Base-by-base conservation (phyloP, 345 rosid species). In the Populus tremula region DNA sequence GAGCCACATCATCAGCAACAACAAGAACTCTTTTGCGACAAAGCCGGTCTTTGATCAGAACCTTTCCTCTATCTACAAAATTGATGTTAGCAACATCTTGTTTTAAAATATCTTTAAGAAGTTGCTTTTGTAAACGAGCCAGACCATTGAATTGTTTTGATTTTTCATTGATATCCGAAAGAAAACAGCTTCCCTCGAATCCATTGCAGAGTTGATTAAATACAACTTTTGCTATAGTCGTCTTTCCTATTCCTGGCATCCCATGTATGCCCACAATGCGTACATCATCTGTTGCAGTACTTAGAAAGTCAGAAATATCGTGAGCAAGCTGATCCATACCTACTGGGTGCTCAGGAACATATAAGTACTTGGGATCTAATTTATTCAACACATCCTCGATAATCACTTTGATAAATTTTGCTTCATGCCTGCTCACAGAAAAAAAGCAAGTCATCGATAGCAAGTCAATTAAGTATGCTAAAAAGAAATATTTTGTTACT, bases 321-420 rank as follows among this genome's bases (percentile, higher is more conserved):
- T 67, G 70, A 8, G 18, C 39, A 18, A 35, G 18, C n/a, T n/a
- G n/a, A 36, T 67, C 8, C 1, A 67, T 35, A 0, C n/a, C 4
- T 4, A 8, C 36, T 0, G 78, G 3, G 36, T 35, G n/a, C 18
- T 29, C 31, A 29, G 31, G 31, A 29, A 25, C 67, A 63, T 3
- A 1, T 10, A 63, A 4, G 33, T 31, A 27, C 1, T 33, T 50
- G 11, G 56, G 67, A 49, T 49, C 76, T n/a, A 86, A 49, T 76
- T 68, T 87, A 63, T 76, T 71, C 80, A 81, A 71, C 23, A 84
- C 45, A 35, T 74, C 74, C 14, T 68, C 45, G 5, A 85, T 81
- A 54, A 84, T 80, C 10, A 64, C 75, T 20, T 84, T 82, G 16
- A 79, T 74, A 36, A 87, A 80, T 61, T 54, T 73, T 1, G 83